These are phyloP conservation scores for Rhododendron henanense DNA, from an alignment of 148 eudicot genomes.

Conservation along the genomic window DNA sequence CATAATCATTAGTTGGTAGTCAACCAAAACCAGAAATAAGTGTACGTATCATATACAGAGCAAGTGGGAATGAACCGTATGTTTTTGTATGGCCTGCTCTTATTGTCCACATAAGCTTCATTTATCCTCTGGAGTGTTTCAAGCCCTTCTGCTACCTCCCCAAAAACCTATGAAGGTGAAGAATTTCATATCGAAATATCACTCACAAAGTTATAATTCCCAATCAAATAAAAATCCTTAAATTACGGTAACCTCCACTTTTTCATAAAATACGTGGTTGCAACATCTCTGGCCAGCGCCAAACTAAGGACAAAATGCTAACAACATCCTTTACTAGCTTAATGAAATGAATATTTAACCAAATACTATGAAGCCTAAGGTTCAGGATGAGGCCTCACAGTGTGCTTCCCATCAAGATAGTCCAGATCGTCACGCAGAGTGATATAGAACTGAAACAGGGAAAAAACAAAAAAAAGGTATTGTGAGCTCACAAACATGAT, in stretches of 20 bases:
- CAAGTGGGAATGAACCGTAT: slow-evolving; percentile 46
- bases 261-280: not conserved
- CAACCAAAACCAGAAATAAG: not conserved
- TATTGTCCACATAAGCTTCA: slow-evolving; percentile 92
- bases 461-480: not conserved
- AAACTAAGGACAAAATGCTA: not conserved
- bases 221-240: not conserved
- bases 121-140: slow-evolving; percentile 77
- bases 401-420: slow-evolving; percentile 91
- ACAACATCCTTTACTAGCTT: not conserved
- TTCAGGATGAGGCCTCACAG: slow-evolving; percentile 52
- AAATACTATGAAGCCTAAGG: not conserved
- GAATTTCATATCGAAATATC: not conserved
- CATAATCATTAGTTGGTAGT: slow-evolving; percentile 1
- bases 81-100: slow-evolving; percentile 77
- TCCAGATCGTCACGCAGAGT: slow-evolving; percentile 88
- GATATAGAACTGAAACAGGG: slow-evolving; percentile 67
- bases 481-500: slow-evolving; percentile 8
- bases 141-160: slow-evolving; percentile 89
- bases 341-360: not conserved
- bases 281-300: not conserved
- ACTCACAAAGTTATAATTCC: not conserved
- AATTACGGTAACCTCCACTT: not conserved
- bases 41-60: not conserved
- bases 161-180: slow-evolving; percentile 58